phyloP scores from a whole-genome alignment of 2,329 filamentous ascomycete species.

The Aspergillus sp. region DNA sequence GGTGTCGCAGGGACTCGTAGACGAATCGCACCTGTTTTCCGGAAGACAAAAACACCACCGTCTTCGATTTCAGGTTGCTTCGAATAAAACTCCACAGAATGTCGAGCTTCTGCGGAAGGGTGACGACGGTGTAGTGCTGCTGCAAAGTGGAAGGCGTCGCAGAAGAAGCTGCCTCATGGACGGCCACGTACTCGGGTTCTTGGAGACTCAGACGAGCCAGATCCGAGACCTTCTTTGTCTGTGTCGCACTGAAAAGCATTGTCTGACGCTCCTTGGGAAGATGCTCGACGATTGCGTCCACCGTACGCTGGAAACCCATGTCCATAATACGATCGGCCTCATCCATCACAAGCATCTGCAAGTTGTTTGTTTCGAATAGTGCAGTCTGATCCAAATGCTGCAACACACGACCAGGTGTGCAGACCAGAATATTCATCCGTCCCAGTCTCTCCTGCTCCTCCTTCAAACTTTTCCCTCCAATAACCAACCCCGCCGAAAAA shows the following conservation, averaged over 20 bases:
- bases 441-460: conserved; percentile 80
- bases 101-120: conserved; percentile 82
- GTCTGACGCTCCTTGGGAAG: conserved; percentile 83
- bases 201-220: conserved; percentile 80
- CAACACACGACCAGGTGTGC: conserved; percentile 88
- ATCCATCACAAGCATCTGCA: conserved; percentile 90
- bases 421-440: conserved; percentile 95
- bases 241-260: conserved; percentile 90
- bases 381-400: conserved; percentile 95
- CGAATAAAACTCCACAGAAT: conserved; percentile 91
- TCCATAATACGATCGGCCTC: conserved; percentile 97
- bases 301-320: conserved; percentile 87
- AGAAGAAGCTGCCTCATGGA: conserved; percentile 74
- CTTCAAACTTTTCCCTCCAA: conserved; percentile 84
- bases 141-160: conserved; percentile 81
- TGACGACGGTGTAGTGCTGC: conserved; percentile 86
- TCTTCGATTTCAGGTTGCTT: conserved; percentile 86
- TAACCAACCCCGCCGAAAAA: conserved; percentile 89
- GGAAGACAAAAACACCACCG: conserved; percentile 90
- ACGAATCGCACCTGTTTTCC: conserved; percentile 96
- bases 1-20: conserved; percentile 85
- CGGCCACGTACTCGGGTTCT: conserved; percentile 91
- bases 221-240: conserved; percentile 91
- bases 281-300: conserved; percentile 91
- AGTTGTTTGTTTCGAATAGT: conserved; percentile 79